Percentiles rank a stretch among this genome's conserved stretches.
phyloP scores from a whole-genome alignment of 225 moss, liverwort and hornwort genomes.

The Climacium dendroides region DNA sequence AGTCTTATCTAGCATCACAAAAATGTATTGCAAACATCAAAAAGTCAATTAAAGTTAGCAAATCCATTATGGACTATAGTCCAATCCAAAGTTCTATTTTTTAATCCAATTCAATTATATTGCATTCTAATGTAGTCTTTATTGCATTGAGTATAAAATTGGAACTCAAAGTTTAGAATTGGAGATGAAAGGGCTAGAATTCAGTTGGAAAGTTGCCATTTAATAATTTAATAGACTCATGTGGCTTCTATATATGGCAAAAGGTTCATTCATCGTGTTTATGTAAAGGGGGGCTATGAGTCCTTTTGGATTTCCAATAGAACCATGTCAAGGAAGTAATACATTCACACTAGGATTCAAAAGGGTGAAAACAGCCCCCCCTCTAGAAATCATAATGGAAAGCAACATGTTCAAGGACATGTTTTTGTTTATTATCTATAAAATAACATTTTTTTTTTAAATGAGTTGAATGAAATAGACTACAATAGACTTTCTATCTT shows the following conservation, averaged over 20 bases:
- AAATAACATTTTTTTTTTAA: too few relatives aligned
- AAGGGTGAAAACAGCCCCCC: background rate
- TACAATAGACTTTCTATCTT: too few relatives aligned
- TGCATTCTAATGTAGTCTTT: background rate
- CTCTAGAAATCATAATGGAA: too few relatives aligned
- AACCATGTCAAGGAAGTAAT: background rate
- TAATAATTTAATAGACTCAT: background rate
- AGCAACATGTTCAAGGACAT: too few relatives aligned
- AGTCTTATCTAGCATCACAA: background rate
- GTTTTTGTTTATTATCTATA: too few relatives aligned
- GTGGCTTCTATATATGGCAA: background rate
- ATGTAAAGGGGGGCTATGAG: background rate
- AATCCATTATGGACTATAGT: background rate
- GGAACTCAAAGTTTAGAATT: background rate
- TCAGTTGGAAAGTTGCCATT: background rate
- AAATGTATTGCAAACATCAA: background rate
- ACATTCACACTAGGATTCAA: background rate
- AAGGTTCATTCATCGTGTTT: background rate
- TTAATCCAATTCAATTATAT: fast-evolving
- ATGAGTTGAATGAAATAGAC: background rate
- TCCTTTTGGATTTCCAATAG: background rate
- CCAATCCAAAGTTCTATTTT: background rate
- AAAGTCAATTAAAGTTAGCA: background rate
- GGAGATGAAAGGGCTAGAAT: background rate
- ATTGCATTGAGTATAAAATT: background rate